Evolutionary conservation across 164 flowering plant genomes (phyloP).

Genomic region (Echeveria elegans): DNA sequence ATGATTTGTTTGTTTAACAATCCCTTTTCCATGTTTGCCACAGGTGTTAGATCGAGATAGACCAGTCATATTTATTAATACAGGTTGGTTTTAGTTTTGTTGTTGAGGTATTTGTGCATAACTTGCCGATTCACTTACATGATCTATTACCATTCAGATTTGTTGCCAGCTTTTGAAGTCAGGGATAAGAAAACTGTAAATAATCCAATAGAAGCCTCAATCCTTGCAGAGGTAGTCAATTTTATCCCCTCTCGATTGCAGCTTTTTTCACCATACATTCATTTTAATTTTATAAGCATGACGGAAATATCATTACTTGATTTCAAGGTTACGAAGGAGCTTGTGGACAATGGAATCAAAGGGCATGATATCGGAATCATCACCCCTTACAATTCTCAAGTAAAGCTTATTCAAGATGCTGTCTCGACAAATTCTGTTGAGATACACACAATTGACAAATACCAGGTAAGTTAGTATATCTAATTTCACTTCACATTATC

Average conservation of each 20-base stretch:
- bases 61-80: slow-evolving; percentile 68
- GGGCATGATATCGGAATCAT: slow-evolving; percentile 80
- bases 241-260: background rate
- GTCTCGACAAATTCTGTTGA: slow-evolving; percentile 50
- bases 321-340: slow-evolving; percentile 39
- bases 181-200: slow-evolving; percentile 58
- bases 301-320: slow-evolving; percentile 1
- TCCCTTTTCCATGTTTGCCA: background rate
- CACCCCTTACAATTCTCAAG: slow-evolving; percentile 92
- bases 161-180: slow-evolving; percentile 62
- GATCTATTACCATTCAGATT: slow-evolving; percentile 32
- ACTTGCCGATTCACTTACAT: slow-evolving; percentile 8
- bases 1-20: background rate
- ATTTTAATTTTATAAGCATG: background rate
- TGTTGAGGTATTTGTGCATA: background rate
- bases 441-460: slow-evolving; percentile 95
- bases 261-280: no score
- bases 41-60: slow-evolving; percentile 66
- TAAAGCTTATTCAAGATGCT: slow-evolving; percentile 44
- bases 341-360: slow-evolving; percentile 44
- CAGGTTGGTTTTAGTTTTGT: slow-evolving; percentile 41
- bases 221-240: slow-evolving; percentile 54
- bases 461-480: no score
- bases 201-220: slow-evolving; percentile 68
- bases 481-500: no score